Percentiles rank a stretch among this genome's conserved stretches.
phyloP scores from a whole-genome alignment of 192 early-diverging fungal species.

The Spinellus fusiger region DNA sequence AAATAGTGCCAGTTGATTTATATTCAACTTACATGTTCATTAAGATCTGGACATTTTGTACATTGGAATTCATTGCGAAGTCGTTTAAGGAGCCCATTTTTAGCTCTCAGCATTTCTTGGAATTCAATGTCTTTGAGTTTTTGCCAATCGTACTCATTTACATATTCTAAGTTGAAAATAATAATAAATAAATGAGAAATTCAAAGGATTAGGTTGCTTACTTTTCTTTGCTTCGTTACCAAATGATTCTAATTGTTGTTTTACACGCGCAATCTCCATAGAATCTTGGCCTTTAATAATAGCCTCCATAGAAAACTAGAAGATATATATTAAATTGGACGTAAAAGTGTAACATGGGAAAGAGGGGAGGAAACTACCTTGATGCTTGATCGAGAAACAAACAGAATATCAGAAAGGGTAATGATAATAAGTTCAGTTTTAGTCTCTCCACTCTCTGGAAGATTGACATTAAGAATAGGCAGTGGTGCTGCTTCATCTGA shows the following conservation, averaged over 20 bases:
- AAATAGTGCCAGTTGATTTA: neutral
- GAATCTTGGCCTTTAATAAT: conserved; percentile 31
- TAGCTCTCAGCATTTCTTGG: conserved; percentile 64
- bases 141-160: conserved; percentile 74
- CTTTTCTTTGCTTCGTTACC: conserved; percentile 20
- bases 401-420: conserved; percentile 44
- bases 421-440: conserved; percentile 37
- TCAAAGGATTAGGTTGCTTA: neutral
- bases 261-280: conserved; percentile 17
- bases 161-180: conserved; percentile 19
- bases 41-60: conserved; percentile 67
- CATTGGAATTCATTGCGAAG: conserved; percentile 56
- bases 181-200: conserved; percentile 1
- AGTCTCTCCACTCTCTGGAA: conserved; percentile 31
- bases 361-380: no score
- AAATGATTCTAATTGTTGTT: conserved; percentile 32
- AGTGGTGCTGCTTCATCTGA: conserved; percentile 38
- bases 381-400: conserved; percentile 49
- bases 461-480: conserved; percentile 44
- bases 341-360: conserved; percentile 5
- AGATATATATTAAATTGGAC: neutral
- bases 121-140: conserved; percentile 88
- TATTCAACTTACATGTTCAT: conserved; percentile 60
- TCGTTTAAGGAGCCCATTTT: conserved; percentile 40
- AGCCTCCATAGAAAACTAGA: conserved; percentile 4